A percentile compares a stretch with the other conserved stretches of the same genome.
Evolutionary conservation across 768 basidiomycete genomes (phyloP).

Genomic region (Calocybe gangraenosa): DNA sequence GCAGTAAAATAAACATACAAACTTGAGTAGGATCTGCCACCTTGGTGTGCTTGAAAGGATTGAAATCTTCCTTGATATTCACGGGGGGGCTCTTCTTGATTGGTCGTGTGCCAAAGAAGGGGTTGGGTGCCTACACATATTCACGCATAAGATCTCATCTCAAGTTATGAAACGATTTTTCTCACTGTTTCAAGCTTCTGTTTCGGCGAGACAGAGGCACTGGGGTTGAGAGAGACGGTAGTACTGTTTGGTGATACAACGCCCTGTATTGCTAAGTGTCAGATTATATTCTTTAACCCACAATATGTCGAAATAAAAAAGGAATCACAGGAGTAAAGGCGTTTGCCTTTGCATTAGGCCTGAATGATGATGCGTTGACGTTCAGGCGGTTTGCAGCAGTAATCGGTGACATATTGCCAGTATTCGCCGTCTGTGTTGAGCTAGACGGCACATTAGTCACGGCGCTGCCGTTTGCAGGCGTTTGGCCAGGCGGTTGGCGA

Average conservation of each 20-base stretch:
- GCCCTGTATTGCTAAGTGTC: constrained; percentile 31
- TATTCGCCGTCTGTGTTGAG: constrained; percentile 13
- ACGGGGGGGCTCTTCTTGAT: constrained; percentile 75
- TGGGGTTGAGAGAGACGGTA: constrained; percentile 28
- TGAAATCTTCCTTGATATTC: constrained; percentile 95
- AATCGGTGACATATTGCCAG: constrained; percentile 48
- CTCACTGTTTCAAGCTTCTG: constrained; percentile 54
- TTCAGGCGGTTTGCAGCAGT: constrained; percentile 65
- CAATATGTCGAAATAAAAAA: constrained; percentile 19
- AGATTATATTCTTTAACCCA: constrained; percentile 17
- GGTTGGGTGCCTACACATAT: constrained; percentile 57
- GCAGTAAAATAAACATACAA: constrained; percentile 56
- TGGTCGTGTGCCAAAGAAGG: constrained; percentile 83
- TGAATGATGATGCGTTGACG: constrained; percentile 87
- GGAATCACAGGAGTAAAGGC: constrained; percentile 64
- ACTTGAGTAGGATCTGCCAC: constrained; percentile 71
- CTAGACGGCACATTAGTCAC: constrained; percentile 18
- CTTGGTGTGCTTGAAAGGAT: constrained; percentile 89
- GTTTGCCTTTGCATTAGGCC: constrained; percentile 78
- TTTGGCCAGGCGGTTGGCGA: constrained; percentile 20
- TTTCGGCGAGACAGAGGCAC: constrained; percentile 59
- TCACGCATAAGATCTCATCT: constrained; percentile 8
- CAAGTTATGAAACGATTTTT: neutral
- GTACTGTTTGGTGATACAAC: constrained; percentile 43
- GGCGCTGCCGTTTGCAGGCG: constrained; percentile 26